These are phyloP conservation scores for Persicaria maculosa DNA, from an alignment of 148 eudicot species.

Conservation along the genomic window DNA sequence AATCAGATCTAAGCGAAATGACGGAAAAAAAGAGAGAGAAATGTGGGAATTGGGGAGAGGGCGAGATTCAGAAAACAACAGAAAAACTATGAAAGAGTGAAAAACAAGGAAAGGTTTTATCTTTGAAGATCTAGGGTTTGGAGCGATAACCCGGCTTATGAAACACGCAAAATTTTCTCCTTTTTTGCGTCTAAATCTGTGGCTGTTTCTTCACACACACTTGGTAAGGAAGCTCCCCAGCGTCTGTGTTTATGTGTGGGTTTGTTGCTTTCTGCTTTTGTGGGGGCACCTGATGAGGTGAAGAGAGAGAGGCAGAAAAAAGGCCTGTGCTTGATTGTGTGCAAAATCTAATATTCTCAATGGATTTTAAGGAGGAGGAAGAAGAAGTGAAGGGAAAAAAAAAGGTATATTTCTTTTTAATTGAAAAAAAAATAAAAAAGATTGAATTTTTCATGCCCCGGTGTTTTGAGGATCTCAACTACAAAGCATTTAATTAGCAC, in stretches of 20 bases:
- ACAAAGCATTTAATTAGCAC: constrained; percentile 9
- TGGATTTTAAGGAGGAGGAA: constrained; percentile 4
- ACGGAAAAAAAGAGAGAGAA: not conserved
- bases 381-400: not conserved
- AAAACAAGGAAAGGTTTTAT: constrained; percentile 2
- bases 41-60: constrained; percentile 9
- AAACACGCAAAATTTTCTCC: constrained; percentile 1
- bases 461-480: constrained; percentile 10
- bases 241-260: not conserved
- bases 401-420: too few relatives aligned
- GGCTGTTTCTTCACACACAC: not conserved
- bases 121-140: constrained; percentile 5
- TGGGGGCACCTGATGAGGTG: constrained; percentile 1
- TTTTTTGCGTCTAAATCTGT: not conserved
- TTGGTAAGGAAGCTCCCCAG: constrained; percentile 12
- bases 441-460: not conserved
- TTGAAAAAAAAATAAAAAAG: too few relatives aligned
- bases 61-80: not conserved
- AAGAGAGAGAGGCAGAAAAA: not conserved
- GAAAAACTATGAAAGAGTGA: constrained; percentile 7
- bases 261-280: constrained; percentile 5
- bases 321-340: not conserved
- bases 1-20: constrained; percentile 5
- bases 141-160: constrained; percentile 11
- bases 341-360: not conserved